These are phyloP conservation scores for Schizochytrium sp. DNA, from an alignment of 108 stramenopile genomes.

Conservation along the genomic window DNA sequence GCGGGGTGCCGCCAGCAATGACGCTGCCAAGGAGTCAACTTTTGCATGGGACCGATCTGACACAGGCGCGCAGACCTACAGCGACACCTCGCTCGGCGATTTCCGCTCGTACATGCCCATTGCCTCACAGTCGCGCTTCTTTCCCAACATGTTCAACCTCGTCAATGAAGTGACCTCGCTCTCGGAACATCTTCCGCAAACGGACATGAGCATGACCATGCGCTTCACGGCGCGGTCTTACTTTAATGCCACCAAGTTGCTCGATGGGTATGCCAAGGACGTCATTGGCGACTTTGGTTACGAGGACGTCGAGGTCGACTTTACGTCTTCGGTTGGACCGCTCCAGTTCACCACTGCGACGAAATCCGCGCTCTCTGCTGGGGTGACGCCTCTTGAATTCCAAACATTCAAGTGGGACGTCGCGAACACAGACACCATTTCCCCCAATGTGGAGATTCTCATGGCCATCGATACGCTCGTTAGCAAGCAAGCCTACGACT, in stretches of 20 bases:
- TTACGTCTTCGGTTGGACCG: background rate
- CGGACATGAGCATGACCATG: background rate
- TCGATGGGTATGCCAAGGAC: background rate
- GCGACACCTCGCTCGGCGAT: background rate
- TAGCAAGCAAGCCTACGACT: background rate
- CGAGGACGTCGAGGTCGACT: background rate
- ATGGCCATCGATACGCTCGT: background rate
- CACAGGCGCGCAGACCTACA: constrained; percentile 3
- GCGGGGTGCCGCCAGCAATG: background rate
- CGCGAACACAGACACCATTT: background rate
- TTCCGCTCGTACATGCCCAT: background rate
- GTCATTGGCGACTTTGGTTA: background rate
- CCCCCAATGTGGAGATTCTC: background rate
- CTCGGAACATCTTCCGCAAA: background rate
- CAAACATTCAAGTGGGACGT: background rate
- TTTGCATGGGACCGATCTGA: background rate
- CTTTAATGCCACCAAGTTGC: background rate
- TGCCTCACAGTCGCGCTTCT: background rate
- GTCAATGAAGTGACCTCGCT: background rate
- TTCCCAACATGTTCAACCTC: background rate
- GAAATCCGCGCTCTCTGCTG: background rate
- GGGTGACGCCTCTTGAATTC: background rate
- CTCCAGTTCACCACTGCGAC: background rate
- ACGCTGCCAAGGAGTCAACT: background rate
- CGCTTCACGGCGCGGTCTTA: background rate